Conservation (phyloP, 2,329 filamentous ascomycete genomes). For the Talaromyces sp. region DNA sequence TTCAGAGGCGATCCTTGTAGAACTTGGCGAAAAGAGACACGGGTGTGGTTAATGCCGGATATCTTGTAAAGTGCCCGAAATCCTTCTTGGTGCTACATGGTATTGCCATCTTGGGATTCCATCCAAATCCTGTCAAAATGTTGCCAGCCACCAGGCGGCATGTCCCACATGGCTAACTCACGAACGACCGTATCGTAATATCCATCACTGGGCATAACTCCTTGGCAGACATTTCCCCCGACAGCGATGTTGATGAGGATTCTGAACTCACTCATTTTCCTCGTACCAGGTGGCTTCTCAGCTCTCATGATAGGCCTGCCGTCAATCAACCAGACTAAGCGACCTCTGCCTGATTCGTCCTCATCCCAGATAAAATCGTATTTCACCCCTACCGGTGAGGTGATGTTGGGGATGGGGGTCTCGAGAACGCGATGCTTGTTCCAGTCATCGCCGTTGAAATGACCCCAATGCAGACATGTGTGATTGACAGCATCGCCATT, state of each 20-base stretch:
- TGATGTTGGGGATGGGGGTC: conserved; percentile 26
- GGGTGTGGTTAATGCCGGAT: too few relatives aligned
- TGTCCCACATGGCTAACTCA: conserved; percentile 29
- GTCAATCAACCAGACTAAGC: conserved; percentile 29
- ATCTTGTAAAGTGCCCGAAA: too few relatives aligned
- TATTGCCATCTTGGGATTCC: conserved; percentile 25
- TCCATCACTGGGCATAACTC: conserved; percentile 27
- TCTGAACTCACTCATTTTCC: conserved; percentile 29
- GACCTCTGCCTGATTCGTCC: conserved; percentile 23
- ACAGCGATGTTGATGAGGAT: conserved; percentile 30
- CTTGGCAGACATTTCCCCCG: conserved; percentile 29
- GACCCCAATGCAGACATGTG: conserved; percentile 29
- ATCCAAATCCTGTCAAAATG: conserved; percentile 23
- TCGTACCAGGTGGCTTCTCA: conserved; percentile 27
- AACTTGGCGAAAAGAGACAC: too few relatives aligned
- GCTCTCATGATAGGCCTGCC: conserved; percentile 27
- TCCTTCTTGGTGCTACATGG: too few relatives aligned
- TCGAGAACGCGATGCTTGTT: conserved; percentile 29
- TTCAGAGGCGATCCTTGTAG: too few relatives aligned
- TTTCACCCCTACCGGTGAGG: conserved; percentile 21
- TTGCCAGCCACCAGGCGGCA: conserved; percentile 25
- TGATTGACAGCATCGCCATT: conserved; percentile 29
- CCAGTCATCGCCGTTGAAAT: conserved; percentile 29
- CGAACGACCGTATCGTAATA: conserved; percentile 27
- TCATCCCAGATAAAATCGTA: conserved; percentile 30